Base-by-base conservation (phyloP, 169 alveolate species). In the Eimeria tenella region DNA sequence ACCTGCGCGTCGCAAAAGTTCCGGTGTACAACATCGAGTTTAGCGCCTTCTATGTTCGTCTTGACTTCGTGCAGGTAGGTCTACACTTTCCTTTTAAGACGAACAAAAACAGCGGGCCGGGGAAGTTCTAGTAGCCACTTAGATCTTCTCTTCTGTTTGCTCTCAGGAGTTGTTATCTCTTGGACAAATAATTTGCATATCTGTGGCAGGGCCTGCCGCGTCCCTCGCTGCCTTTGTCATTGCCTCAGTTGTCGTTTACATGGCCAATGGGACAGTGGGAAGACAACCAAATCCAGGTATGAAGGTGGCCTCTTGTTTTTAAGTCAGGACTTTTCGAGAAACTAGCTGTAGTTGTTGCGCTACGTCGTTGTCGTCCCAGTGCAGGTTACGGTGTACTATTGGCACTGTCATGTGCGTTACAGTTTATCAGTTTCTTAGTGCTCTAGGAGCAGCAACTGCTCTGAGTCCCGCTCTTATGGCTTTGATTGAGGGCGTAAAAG, bases 381-480 rank as follows among this genome's bases (percentile, higher is more conserved):
- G 42, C 42, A 31, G 42, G 42, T 2, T 31, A 31, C 42, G 42
- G 42, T 31, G 2, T 31, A 31, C 2, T 50, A 13, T 2, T 19
- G 65, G 71, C 2, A 84, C 60, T 10, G 31, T 10, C 71, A 11
- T 11, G 31, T 86, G 60, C 21, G 84, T 11, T 42, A 5, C 94
- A 92, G 95, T 92, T 23, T 92, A 92, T 50, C 88, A 86, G 49
- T 92, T 92, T 53, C 65, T 84, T 55, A 86, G 92, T 62, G 86
- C 95, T 9, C 58, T 73, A 11, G 95, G 95, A n/a, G 92, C 79
- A 23, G 91, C 92, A 4, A 79, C 87, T 79, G 79, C 83, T 13
- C 75, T 92, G 5, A 86, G 31, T n/a, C 95, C 95, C 13, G 42
- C 52, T 42, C 60, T 92, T 50, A 81, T 49, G 52, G 58, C 86